Conservation (phyloP, 306 rosid species). For the Cucurbita ficifolia region DNA sequence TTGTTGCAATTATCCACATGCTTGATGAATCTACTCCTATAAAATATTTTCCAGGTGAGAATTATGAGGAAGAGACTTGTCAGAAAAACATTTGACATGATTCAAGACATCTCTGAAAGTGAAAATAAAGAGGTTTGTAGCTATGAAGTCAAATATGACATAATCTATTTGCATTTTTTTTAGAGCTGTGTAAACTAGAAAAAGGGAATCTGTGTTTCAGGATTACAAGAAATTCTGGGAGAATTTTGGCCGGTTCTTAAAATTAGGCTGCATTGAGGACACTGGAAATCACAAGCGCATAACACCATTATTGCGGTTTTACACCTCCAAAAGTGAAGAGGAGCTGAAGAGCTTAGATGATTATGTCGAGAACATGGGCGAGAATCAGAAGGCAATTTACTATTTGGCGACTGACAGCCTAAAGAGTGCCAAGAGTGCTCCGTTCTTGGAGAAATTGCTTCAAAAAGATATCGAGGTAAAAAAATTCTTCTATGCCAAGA, state of each 20-base stretch:
- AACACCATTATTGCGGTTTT: conserved; percentile 75
- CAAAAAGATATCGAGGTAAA: conserved; percentile 89
- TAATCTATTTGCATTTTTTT: background rate
- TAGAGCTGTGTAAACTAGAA: conserved; percentile 6
- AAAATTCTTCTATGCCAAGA: background rate
- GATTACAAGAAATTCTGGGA: conserved; percentile 98
- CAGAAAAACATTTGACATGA: conserved; percentile 93
- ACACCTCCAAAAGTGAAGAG: conserved; percentile 87
- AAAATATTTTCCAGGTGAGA: conserved; percentile 51
- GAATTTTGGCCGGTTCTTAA: conserved; percentile 87
- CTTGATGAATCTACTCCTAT: background rate
- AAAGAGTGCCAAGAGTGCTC: conserved; percentile 92
- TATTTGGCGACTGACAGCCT: conserved; percentile 95
- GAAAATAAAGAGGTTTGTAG: conserved; percentile 77
- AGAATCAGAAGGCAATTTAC: conserved; percentile 82
- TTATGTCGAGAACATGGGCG: conserved; percentile 88
- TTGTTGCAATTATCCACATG: background rate
- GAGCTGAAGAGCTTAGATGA: conserved; percentile 82
- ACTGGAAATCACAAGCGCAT: conserved; percentile 93
- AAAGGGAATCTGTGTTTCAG: conserved; percentile 24
- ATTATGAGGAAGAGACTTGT: conserved; percentile 98
- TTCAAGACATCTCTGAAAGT: conserved; percentile 79
- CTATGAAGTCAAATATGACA: background rate
- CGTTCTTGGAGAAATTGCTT: conserved; percentile 80
- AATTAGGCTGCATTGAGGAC: conserved; percentile 88